Evolutionary conservation across 352 stramenopile genomes (phyloP), one percentile per base, ranked within the genome.

Genomic region (Globisporangium paroecandrum): DNA sequence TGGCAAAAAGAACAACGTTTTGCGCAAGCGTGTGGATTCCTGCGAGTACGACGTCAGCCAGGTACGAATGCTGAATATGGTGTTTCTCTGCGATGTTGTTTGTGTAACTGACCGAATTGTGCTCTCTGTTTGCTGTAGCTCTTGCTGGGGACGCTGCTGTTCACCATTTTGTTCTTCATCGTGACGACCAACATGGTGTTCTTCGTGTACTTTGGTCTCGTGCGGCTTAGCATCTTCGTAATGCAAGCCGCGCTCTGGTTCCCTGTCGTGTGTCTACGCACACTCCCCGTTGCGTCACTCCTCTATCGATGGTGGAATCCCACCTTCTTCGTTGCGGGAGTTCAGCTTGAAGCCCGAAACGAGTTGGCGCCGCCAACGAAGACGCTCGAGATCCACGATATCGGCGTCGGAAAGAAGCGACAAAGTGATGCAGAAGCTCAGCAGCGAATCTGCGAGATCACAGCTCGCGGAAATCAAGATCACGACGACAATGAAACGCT

Each of bases 111-210:
- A 24, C 18, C 18, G 3, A 51, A 51, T 51, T 51, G 13, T 60
- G 10, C 7, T 58, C 3, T 47, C 47, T 66, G 24, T 36, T 10
- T 38, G 22, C 25, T 46, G 2, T 69, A 94, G 78, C 77, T 99
- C 2, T 72, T 99, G 38, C 70, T 99, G 12, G 96, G 96, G 25
- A 98, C 92, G 24, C 82, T 98, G 46, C 66, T 97, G 0, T 98
- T 98, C 73, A 97, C 91, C 43, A 88, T 98, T 38, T 78, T 96
- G 61, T 77, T 95, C 24, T 98, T 98, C 77, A 71, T 98, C 27
- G 95, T 97, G 58, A 97, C 94, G 10, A 98, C 95, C 20, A 90
- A 97, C 58, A 74, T 96, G 34, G 91, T 98, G 0, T 98, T 98
- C 75, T 96, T 98, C 72, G 80, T 91, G 8, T 98, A 97, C 70